These are phyloP conservation scores for Coemansia sp. DNA, from an alignment of 192 early-diverging fungal genomes.

Conservation along the genomic window DNA sequence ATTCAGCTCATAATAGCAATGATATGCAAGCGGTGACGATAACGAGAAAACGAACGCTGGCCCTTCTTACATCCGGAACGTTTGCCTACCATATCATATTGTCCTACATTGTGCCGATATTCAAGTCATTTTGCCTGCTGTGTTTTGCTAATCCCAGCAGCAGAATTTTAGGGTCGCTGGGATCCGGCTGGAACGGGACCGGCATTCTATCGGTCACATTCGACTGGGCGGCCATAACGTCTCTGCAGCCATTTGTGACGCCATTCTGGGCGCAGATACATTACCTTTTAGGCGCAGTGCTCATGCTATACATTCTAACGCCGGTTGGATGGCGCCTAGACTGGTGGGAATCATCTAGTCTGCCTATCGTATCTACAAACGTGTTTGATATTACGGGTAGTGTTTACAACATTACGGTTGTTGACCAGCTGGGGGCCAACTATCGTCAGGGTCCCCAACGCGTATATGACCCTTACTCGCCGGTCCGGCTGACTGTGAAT, in stretches of 20 bases:
- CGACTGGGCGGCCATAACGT: slow-evolving; percentile 68
- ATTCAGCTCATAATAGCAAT: not conserved
- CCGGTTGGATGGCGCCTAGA: slow-evolving; percentile 68
- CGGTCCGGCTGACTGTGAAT: slow-evolving; percentile 47
- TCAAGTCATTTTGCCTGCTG: slow-evolving; percentile 65
- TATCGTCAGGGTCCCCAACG: slow-evolving; percentile 7
- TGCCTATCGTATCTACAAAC: slow-evolving; percentile 66
- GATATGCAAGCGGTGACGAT: not conserved
- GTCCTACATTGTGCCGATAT: slow-evolving; percentile 63
- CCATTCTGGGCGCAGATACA: slow-evolving; percentile 72
- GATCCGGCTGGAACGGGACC: slow-evolving; percentile 59
- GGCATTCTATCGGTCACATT: slow-evolving; percentile 69
- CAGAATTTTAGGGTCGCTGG: slow-evolving; percentile 28
- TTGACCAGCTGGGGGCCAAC: slow-evolving; percentile 25
- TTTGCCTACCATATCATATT: slow-evolving; percentile 58
- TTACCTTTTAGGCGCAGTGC: slow-evolving; percentile 63
- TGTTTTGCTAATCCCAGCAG: slow-evolving; percentile 54
- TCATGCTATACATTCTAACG: slow-evolving; percentile 71
- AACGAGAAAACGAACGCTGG: slow-evolving; percentile 25
- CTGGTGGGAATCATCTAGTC: slow-evolving; percentile 56
- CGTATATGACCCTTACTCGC: slow-evolving; percentile 44
- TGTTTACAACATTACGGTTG: slow-evolving; percentile 59
- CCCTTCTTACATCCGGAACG: slow-evolving; percentile 21
- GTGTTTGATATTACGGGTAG: slow-evolving; percentile 60
- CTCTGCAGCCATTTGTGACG: slow-evolving; percentile 64